Percentiles rank a stretch among this genome's conserved stretches.
phyloP scores from a whole-genome alignment of 495 filamentous ascomycete genomes.

The Sphaerosporella brunnea region DNA sequence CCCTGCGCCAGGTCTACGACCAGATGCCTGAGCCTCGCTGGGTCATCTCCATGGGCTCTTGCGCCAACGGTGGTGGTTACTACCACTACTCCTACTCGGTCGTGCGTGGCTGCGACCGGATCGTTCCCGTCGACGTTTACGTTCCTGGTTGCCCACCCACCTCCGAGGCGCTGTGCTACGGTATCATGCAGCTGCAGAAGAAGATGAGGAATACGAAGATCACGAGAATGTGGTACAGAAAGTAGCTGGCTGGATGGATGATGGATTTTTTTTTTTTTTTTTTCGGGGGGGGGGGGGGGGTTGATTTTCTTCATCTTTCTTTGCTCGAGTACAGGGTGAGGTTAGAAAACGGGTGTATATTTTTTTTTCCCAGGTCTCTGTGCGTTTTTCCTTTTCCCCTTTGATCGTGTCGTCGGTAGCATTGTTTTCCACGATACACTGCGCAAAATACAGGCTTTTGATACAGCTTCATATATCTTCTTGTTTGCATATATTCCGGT shows the following conservation, averaged over 20 bases:
- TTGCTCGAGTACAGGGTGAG: too few species aligned
- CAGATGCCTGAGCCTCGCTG: slow-evolving; percentile 93
- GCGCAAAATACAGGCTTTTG: too few species aligned
- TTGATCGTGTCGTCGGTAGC: too few species aligned
- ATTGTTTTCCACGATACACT: too few species aligned
- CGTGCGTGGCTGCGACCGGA: slow-evolving; percentile 69
- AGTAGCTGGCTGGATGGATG: slow-evolving; percentile 27
- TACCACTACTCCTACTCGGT: slow-evolving; percentile 90
- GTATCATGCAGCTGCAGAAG: slow-evolving; percentile 69
- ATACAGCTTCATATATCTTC: too few species aligned
- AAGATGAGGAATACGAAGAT: slow-evolving; percentile 72
- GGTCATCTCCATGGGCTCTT: slow-evolving; percentile 84
- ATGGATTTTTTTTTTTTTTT: too few species aligned
- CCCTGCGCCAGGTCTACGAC: slow-evolving; percentile 86
- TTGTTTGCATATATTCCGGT: too few species aligned
- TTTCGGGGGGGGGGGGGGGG: too few species aligned
- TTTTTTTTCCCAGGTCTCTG: too few species aligned
- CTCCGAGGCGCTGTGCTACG: slow-evolving; percentile 73
- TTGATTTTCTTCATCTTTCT: too few species aligned
- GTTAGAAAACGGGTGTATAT: too few species aligned
- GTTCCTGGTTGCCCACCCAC: slow-evolving; percentile 87
- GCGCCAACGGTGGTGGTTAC: slow-evolving; percentile 85
- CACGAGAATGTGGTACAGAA: slow-evolving; percentile 47
- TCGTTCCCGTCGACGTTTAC: slow-evolving; percentile 85
- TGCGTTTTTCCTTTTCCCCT: too few species aligned